These are phyloP conservation scores for Pleurozium schreberi DNA, from an alignment of 225 moss, liverwort and hornwort species.

Conservation along the genomic window DNA sequence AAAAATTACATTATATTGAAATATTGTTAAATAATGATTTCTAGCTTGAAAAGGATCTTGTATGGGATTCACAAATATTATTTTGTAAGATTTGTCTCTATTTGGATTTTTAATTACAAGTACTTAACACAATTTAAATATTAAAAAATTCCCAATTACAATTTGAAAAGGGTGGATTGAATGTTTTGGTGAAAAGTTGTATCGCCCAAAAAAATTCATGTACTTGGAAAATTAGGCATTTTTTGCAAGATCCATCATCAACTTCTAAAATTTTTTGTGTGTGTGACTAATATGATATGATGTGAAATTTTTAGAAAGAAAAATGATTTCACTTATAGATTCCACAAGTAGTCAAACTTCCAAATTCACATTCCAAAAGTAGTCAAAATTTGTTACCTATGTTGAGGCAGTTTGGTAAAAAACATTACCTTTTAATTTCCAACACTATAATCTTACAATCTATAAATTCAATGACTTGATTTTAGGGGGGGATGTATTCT, in stretches of 20 bases:
- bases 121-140: neutral
- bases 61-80: neutral
- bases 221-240: no score
- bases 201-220: fast-evolving
- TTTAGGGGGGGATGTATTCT: fast-evolving
- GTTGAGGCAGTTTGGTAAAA: fast-evolving
- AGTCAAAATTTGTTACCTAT: neutral
- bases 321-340: neutral
- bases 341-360: neutral
- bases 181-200: fast-evolving
- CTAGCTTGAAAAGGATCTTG: neutral
- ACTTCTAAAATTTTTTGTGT: neutral
- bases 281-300: neutral
- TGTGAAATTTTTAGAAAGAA: neutral
- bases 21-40: no score
- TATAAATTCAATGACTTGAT: neutral
- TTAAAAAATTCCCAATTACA: neutral
- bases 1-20: neutral
- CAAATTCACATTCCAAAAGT: neutral
- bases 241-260: no score
- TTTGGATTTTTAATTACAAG: neutral
- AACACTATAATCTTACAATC: no score
- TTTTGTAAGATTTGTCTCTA: neutral
- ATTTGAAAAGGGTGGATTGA: neutral
- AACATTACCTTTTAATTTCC: fast-evolving